These are phyloP conservation scores for Calonectria multiphialidica DNA, from an alignment of 2,329 filamentous ascomycete species.

Conservation along the genomic window DNA sequence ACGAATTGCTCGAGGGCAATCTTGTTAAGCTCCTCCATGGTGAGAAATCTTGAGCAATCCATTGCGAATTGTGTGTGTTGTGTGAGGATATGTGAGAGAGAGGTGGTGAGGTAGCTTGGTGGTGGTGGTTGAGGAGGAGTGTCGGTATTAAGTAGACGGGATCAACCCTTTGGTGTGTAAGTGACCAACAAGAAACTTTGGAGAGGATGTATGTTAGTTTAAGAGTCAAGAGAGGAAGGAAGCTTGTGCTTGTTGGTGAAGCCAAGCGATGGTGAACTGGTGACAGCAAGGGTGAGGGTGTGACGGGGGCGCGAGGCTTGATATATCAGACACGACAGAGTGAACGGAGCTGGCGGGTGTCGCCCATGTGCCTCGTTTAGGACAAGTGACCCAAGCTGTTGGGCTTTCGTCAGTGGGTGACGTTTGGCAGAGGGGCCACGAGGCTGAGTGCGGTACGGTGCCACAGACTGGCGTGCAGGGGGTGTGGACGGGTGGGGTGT, in stretches of 20 bases:
- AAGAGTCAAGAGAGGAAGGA: slow-evolving; percentile 24
- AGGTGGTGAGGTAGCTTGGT: slow-evolving; percentile 25
- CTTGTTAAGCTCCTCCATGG: slow-evolving; percentile 73
- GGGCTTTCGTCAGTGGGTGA: slow-evolving; percentile 55
- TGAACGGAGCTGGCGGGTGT: slow-evolving; percentile 33
- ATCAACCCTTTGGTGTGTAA: slow-evolving; percentile 20
- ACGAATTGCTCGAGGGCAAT: slow-evolving; percentile 84
- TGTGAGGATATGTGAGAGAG: background rate
- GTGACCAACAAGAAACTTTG: slow-evolving; percentile 7
- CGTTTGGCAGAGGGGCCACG: slow-evolving; percentile 53
- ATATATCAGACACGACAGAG: slow-evolving; percentile 42
- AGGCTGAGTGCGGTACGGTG: slow-evolving; percentile 52
- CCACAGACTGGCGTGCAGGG: slow-evolving; percentile 35
- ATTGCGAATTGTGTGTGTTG: slow-evolving; percentile 32
- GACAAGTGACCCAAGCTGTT: slow-evolving; percentile 47
- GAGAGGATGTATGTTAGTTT: slow-evolving; percentile 22
- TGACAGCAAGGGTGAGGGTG: slow-evolving; percentile 36
- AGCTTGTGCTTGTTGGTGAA: slow-evolving; percentile 26
- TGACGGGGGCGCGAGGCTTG: slow-evolving; percentile 41
- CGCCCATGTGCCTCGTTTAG: slow-evolving; percentile 46
- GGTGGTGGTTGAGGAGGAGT: slow-evolving; percentile 17
- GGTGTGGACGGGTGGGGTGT: slow-evolving; percentile 7
- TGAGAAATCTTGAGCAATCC: slow-evolving; percentile 57
- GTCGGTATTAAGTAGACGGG: slow-evolving; percentile 31
- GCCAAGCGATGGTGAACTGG: slow-evolving; percentile 30